Evolutionary conservation across 164 flowering plant species (phyloP).

Genomic region (grape (Vitis vinifera)): DNA sequence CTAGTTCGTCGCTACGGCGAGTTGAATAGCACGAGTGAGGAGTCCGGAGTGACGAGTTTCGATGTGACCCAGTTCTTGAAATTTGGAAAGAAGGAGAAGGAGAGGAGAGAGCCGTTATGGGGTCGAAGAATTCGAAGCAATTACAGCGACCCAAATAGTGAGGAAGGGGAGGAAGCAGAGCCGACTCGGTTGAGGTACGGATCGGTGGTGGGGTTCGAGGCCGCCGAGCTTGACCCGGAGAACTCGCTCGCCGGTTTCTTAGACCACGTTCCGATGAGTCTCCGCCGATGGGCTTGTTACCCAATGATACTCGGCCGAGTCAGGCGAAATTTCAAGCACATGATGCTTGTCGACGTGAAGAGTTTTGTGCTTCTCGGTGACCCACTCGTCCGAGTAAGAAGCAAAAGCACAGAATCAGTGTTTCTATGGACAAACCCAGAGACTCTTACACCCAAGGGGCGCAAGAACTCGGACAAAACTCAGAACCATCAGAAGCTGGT

Average conservation of each 20-base stretch:
- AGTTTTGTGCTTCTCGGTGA: conserved; percentile 51
- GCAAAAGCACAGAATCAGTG: conserved; percentile 47
- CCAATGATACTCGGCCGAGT: conserved; percentile 84
- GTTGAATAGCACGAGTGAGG: conserved; percentile 5
- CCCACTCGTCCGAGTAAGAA: conserved; percentile 57
- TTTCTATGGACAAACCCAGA: conserved; percentile 18
- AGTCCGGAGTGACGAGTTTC: conserved; percentile 21
- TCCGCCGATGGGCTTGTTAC: conserved; percentile 87
- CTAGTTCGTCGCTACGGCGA: conserved; percentile 33
- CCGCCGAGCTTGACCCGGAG: conserved; percentile 79
- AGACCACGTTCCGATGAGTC: conserved; percentile 60
- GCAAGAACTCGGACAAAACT: conserved; percentile 37
- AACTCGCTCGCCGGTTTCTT: conserved; percentile 73
- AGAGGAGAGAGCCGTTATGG: conserved; percentile 58
- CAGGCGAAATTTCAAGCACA: conserved; percentile 66
- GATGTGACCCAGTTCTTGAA: conserved; percentile 33
- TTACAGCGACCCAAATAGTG: conserved; percentile 11
- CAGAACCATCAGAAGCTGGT: conserved; percentile 16
- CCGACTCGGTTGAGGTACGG: conserved; percentile 57
- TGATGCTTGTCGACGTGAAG: conserved; percentile 56
- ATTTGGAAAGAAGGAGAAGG: conserved; percentile 24
- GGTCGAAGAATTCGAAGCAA: conserved; percentile 38
- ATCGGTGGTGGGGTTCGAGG: conserved; percentile 78
- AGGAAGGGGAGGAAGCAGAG: conserved; percentile 25
- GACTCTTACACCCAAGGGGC: conserved; percentile 18